A percentile compares a stretch with the other conserved stretches of the same genome.
Evolutionary conservation across 345 rosid genomes (phyloP).

Genomic region (Rhodomyrtus tomentosa): DNA sequence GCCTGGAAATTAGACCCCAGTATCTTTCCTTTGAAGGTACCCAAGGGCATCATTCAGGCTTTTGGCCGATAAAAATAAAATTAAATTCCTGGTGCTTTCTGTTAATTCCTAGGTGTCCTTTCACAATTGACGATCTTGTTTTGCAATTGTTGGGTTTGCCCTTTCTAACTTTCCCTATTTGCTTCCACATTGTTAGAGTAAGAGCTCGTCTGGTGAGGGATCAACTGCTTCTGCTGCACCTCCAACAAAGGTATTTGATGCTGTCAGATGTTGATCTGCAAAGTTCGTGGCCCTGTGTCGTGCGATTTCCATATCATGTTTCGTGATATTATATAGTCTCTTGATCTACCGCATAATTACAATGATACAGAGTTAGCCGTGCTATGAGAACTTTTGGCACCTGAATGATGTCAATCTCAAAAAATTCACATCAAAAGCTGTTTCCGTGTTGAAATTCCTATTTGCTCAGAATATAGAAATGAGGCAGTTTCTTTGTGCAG

Average conservation of each 20-base stretch:
- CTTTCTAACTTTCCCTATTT: neutral
- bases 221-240: slow-evolving; percentile 45
- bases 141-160: neutral
- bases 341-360: neutral
- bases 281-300: neutral
- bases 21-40: neutral
- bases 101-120: neutral
- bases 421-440: neutral
- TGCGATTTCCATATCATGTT: neutral
- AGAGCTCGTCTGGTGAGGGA: slow-evolving; percentile 44
- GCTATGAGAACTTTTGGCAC: neutral
- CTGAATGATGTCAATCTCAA: neutral
- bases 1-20: neutral
- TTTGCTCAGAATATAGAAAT: neutral
- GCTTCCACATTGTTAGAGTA: slow-evolving; percentile 25
- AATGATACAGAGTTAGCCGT: neutral
- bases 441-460: neutral
- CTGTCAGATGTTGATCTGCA: neutral
- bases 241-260: slow-evolving; percentile 22
- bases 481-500: slow-evolving; percentile 12
- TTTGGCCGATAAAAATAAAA: neutral
- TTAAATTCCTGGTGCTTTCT: neutral
- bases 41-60: neutral
- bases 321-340: neutral
- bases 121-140: neutral